Conservation (phyloP, 2,329 filamentous ascomycete genomes). For the Xylaria sp. region DNA sequence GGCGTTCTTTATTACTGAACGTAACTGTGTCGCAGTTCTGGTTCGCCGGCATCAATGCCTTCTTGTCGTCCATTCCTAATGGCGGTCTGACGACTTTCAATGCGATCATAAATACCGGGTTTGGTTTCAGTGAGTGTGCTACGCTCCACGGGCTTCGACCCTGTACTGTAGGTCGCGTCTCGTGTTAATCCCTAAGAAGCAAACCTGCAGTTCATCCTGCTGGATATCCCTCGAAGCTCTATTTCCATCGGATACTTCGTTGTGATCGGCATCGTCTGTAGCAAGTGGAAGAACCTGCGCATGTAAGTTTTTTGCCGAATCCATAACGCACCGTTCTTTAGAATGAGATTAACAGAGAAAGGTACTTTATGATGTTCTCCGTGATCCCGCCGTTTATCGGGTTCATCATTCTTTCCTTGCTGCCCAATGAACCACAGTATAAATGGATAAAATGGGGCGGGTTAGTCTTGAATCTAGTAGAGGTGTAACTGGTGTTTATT, state of each 20-base stretch:
- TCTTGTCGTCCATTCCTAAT: slow-evolving; percentile 53
- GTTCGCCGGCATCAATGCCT: slow-evolving; percentile 54
- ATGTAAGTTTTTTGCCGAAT: slow-evolving; percentile 43
- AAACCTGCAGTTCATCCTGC: slow-evolving; percentile 53
- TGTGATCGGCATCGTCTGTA: slow-evolving; percentile 51
- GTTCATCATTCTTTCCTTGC: slow-evolving; percentile 52
- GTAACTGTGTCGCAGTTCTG: slow-evolving; percentile 47
- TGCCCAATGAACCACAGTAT: slow-evolving; percentile 51
- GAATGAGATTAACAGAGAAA: slow-evolving; percentile 14
- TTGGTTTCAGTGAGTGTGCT: slow-evolving; percentile 52
- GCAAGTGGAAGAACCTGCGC: slow-evolving; percentile 51
- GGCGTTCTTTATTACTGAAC: not conserved
- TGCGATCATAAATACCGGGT: slow-evolving; percentile 51
- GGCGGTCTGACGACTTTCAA: slow-evolving; percentile 53
- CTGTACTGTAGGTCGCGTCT: not conserved
- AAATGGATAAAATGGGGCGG: slow-evolving; percentile 55
- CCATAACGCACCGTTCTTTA: too few relatives aligned
- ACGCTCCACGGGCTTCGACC: not conserved
- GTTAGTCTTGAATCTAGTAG: slow-evolving; percentile 34
- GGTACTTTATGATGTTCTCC: slow-evolving; percentile 54
- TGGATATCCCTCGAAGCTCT: slow-evolving; percentile 51
- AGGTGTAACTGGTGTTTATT: not conserved
- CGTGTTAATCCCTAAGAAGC: slow-evolving; percentile 37
- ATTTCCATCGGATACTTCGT: slow-evolving; percentile 53
- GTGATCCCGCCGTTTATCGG: slow-evolving; percentile 52